These are phyloP conservation scores for Nakazawaea peltata DNA, from an alignment of 805 yeast species.

Conservation along the genomic window DNA sequence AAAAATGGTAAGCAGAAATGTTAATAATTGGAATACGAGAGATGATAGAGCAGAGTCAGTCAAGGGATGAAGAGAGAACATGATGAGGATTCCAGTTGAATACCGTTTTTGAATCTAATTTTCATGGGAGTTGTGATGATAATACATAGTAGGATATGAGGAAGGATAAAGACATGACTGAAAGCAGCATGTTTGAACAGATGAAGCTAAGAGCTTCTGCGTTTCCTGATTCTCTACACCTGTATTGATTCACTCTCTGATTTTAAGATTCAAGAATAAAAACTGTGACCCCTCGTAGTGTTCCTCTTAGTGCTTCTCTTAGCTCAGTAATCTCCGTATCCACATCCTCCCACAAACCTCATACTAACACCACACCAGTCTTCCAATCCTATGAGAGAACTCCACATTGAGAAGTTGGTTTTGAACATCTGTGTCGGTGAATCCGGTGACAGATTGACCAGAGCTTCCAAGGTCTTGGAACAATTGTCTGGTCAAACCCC, in stretches of 20 bases:
- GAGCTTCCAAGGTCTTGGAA: conserved; percentile 99
- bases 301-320: no score
- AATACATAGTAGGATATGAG: no score
- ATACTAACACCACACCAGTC: conserved; percentile 22
- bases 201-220: no score
- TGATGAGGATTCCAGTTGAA: conserved; percentile 9
- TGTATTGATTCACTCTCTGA: no score
- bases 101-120: conserved; percentile 10
- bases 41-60: background rate
- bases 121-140: no score
- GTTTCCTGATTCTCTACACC: no score
- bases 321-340: no score
- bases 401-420: conserved; percentile 98
- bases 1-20: conserved; percentile 12
- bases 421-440: conserved; percentile 99
- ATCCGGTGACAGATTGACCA: conserved; percentile 99
- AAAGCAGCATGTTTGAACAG: no score
- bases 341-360: no score
- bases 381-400: conserved; percentile 97
- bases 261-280: no score
- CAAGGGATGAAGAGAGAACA: background rate
- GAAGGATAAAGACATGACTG: no score
- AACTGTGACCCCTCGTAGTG: no score
- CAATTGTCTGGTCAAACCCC: conserved; percentile 99
- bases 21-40: conserved; percentile 8